Evolutionary conservation across 768 basidiomycete species (phyloP).

Genomic region (Boletus rex-veris): DNA sequence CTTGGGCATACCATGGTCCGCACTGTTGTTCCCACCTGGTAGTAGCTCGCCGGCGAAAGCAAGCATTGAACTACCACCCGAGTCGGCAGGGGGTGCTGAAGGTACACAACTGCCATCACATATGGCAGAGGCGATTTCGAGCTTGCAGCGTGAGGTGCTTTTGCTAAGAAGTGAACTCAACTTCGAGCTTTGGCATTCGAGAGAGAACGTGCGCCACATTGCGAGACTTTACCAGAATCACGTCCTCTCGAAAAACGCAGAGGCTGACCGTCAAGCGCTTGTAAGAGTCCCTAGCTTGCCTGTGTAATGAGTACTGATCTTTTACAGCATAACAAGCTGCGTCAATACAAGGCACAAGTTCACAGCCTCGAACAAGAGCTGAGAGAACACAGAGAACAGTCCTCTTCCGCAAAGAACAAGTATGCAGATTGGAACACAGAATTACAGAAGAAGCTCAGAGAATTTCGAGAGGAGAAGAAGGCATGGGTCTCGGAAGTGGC

Average conservation of each 20-base stretch:
- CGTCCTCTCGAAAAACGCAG: slow-evolving; percentile 68
- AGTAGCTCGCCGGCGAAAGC: slow-evolving; percentile 27
- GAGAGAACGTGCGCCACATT: slow-evolving; percentile 79
- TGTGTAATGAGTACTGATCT: slow-evolving; percentile 7
- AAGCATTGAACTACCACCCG: slow-evolving; percentile 15
- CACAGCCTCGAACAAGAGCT: slow-evolving; percentile 64
- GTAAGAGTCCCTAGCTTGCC: slow-evolving; percentile 41
- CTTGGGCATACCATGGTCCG: slow-evolving; percentile 50
- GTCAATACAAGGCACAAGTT: slow-evolving; percentile 71
- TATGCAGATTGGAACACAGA: slow-evolving; percentile 83
- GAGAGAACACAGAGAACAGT: slow-evolving; percentile 68
- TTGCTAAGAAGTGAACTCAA: slow-evolving; percentile 78
- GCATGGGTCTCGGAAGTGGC: slow-evolving; percentile 71
- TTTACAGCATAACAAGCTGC: slow-evolving; percentile 73
- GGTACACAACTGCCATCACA: slow-evolving; percentile 38
- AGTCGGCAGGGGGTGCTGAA: slow-evolving; percentile 10
- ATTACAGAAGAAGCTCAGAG: slow-evolving; percentile 71
- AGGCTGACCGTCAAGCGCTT: slow-evolving; percentile 77
- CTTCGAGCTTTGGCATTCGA: slow-evolving; percentile 79
- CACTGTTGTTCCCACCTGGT: slow-evolving; percentile 38
- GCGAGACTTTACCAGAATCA: slow-evolving; percentile 75
- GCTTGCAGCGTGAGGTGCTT: slow-evolving; percentile 71
- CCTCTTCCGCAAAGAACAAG: slow-evolving; percentile 68
- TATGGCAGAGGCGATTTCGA: slow-evolving; percentile 63
- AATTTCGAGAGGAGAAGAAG: slow-evolving; percentile 76